phyloP scores from a whole-genome alignment of 2,329 filamentous ascomycete genomes.

The Fusarium sp. region DNA sequence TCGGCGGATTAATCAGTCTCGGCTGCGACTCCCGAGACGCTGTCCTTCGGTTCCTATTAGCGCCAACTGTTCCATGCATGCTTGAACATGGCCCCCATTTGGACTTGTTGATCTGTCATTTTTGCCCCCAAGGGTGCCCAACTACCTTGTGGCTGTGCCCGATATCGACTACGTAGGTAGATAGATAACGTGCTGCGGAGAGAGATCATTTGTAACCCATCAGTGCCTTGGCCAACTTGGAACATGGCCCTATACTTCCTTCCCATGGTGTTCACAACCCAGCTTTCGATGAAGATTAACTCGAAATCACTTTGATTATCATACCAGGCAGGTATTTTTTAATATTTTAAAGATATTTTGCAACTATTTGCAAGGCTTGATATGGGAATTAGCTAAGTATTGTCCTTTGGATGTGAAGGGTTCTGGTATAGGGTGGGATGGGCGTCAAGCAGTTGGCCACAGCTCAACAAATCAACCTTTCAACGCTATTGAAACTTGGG shows the following conservation, averaged over 20 bases:
- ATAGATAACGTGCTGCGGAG: not conserved
- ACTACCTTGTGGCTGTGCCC: not conserved
- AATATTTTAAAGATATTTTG: not conserved
- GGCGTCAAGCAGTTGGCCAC: not conserved
- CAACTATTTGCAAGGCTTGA: fast-evolving
- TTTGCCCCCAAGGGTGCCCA: not conserved
- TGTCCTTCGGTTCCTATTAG: not conserved
- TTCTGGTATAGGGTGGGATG: not conserved
- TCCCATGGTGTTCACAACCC: not conserved
- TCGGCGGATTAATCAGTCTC: not conserved
- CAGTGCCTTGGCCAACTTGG: not conserved
- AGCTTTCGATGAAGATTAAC: not conserved
- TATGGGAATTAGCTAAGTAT: not conserved
- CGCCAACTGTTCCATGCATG: not conserved
- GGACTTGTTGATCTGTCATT: not conserved
- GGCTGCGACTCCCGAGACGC: not conserved
- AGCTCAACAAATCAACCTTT: not conserved
- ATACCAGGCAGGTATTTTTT: fast-evolving
- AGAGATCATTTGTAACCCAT: not conserved
- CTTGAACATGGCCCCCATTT: not conserved
- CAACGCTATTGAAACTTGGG: not conserved
- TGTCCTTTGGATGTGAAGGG: not conserved
- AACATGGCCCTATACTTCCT: not conserved
- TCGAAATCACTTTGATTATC: not conserved
- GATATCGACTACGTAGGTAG: not conserved